Base-by-base conservation (phyloP, 768 basidiomycete genomes). In the Pisolithus marmoratus region DNA sequence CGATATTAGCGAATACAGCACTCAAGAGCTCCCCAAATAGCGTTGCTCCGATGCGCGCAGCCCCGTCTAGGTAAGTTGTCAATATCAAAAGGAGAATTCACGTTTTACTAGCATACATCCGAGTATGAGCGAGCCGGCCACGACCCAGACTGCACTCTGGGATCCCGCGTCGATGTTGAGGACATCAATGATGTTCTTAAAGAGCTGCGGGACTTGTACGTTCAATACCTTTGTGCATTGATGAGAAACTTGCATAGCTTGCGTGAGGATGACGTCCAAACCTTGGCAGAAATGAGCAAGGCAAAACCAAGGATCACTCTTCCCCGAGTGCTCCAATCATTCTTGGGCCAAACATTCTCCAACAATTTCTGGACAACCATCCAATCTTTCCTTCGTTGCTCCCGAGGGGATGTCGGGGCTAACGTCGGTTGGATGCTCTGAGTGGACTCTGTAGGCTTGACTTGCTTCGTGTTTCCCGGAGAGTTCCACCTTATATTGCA, bases 141-240 rank as follows among this genome's bases (percentile, higher is more conserved):
- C 73, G 3, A 94, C 76, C 90, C 93, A 95, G 3, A 90, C 92
- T 0, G 94, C 93, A 5, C 85, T 80, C 7, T 75, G 65, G 12
- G 83, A 70, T 12, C 85, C 80, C 31, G 96, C 75, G 24, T 88
- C 83, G 29, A 98, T 74, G 61, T 97, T 96, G 55, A 99, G 74
- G 1, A 89, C 69, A 65, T 99, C 95, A 48, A 99, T 84, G 40
- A 99, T 81, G 24, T 77, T 69, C 70, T 97, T 98, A 80, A 99
- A 99, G 54, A 98, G 73, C 58, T 91, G 81, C 1, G 96, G 96
- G n/a, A 99, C 94, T 77, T 98, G 95, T 1, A 99, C 96, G 65
- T 97, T 99, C 51, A 97, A 71, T 41, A 96, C 71, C 93, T 94
- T 50, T 41, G 4, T 14, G 12, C n/a, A 4, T 7, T 37, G n/a